phyloP scores from a whole-genome alignment of 257 asterid species.

The Fraxinus americana region DNA sequence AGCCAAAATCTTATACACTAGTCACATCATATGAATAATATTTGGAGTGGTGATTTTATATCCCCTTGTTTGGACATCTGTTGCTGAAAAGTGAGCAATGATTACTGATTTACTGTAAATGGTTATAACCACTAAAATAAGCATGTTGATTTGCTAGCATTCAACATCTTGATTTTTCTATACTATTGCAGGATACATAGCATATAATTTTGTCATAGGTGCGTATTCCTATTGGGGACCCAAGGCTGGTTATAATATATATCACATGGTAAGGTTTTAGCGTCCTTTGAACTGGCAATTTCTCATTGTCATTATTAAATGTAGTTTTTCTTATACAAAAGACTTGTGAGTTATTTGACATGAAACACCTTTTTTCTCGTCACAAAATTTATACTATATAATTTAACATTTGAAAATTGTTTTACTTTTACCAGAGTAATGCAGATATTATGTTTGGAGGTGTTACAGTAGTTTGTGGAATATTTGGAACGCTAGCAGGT shows the following conservation, averaged over 20 bases:
- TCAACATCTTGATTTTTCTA: conserved; percentile 19
- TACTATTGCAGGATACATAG: conserved; percentile 72
- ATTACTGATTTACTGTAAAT: conserved; percentile 8
- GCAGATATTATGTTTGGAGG: conserved; percentile 94
- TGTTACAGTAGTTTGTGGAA: conserved; percentile 74
- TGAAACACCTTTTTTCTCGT: background rate
- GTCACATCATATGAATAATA: background rate
- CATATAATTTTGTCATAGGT: conserved; percentile 96
- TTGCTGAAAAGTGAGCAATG: conserved; percentile 16
- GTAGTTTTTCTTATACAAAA: background rate
- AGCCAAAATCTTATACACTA: conserved; percentile 11
- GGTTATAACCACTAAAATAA: background rate
- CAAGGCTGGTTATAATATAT: conserved; percentile 91
- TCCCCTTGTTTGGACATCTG: background rate
- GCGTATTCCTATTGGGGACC: conserved; percentile 99
- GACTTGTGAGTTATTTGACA: conserved; percentile 2
- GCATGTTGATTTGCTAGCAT: conserved; percentile 2
- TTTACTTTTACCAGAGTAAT: conserved; percentile 53
- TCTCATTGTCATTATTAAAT: background rate
- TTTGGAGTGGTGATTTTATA: background rate
- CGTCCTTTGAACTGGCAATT: background rate
- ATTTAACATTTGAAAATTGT: conserved; percentile 4
- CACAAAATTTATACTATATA: background rate
- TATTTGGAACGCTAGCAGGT: conserved; percentile 91
- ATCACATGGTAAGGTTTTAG: conserved; percentile 73